Evolutionary conservation across 257 asterid species (phyloP).

Genomic region (Nyctanthes arbortristis): DNA sequence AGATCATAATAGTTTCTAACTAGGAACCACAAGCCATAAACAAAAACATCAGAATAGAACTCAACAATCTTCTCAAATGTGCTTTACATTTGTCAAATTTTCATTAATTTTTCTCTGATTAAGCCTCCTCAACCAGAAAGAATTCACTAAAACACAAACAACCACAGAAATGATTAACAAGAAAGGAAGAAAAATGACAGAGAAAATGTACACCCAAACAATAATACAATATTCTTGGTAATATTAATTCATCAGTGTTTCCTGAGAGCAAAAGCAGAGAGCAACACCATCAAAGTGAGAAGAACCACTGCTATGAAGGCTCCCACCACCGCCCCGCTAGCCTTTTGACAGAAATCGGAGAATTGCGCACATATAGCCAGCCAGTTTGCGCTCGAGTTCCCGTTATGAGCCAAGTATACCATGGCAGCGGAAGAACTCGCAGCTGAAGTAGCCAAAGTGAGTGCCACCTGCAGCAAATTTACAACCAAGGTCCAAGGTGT

Average conservation of each 20-base stretch:
- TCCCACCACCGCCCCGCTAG: conserved; percentile 60
- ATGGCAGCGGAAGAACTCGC: conserved; percentile 64
- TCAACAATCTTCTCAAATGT: conserved; percentile 3
- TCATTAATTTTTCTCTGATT: not conserved
- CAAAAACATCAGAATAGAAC: not conserved
- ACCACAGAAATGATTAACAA: not conserved
- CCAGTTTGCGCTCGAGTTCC: conserved; percentile 65
- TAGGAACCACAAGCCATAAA: too few species aligned
- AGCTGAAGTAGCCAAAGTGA: conserved; percentile 56
- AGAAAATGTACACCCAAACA: not conserved
- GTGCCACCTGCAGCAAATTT: conserved; percentile 35
- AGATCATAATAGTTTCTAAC: too few species aligned
- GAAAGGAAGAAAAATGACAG: not conserved
- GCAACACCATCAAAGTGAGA: conserved; percentile 37
- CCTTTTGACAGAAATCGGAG: conserved; percentile 51
- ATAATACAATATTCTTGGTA: not conserved
- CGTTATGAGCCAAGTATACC: conserved; percentile 68
- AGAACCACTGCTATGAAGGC: conserved; percentile 44
- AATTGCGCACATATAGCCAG: conserved; percentile 67
- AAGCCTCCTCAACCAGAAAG: conserved; percentile 15
- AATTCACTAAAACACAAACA: not conserved
- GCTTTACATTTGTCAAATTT: conserved; percentile 13
- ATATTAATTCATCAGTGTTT: conserved; percentile 19
- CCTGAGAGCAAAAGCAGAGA: conserved; percentile 42
- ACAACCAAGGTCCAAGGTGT: not conserved